These are phyloP conservation scores for Venturia carpophila DNA, from an alignment of 2,329 filamentous ascomycete genomes.

Conservation along the genomic window DNA sequence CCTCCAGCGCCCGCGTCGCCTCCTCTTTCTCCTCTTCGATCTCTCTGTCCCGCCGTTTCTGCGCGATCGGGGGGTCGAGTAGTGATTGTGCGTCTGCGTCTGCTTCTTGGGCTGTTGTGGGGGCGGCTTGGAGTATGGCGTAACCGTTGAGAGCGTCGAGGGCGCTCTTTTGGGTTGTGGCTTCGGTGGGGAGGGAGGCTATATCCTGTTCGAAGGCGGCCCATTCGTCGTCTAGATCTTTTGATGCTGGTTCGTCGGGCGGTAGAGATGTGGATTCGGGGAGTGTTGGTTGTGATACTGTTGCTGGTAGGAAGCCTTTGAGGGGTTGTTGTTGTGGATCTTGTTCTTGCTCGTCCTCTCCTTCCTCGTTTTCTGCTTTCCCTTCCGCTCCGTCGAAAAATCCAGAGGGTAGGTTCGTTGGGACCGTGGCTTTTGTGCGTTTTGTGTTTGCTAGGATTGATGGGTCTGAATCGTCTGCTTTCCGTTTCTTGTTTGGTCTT, in stretches of 20 bases:
- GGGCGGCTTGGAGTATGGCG: slow-evolving; percentile 39
- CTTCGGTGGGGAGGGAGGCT: slow-evolving; percentile 32
- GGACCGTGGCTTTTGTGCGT: slow-evolving; percentile 5
- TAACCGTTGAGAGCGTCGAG: slow-evolving; percentile 25
- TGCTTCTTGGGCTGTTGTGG: slow-evolving; percentile 35
- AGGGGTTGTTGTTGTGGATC: background rate
- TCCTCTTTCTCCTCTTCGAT: slow-evolving; percentile 43
- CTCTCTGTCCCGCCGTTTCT: slow-evolving; percentile 38
- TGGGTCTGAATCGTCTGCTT: slow-evolving; percentile 14
- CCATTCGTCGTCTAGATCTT: slow-evolving; percentile 71
- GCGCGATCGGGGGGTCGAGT: slow-evolving; percentile 28
- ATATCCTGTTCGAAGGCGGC: slow-evolving; percentile 82
- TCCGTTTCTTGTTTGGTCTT: slow-evolving; percentile 19
- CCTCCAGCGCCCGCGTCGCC: slow-evolving; percentile 36
- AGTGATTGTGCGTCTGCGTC: slow-evolving; percentile 26
- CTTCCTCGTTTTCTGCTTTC: background rate
- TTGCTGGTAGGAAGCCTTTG: slow-evolving; percentile 6
- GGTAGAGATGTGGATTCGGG: slow-evolving; percentile 4
- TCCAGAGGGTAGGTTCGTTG: slow-evolving; percentile 8
- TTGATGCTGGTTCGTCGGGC: background rate
- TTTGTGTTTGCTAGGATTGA: background rate
- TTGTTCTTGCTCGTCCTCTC: background rate
- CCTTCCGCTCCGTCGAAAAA: slow-evolving; percentile 14
- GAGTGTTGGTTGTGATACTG: slow-evolving; percentile 8
- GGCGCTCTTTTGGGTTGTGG: slow-evolving; percentile 23